These are phyloP conservation scores for Zygnema cylindricum DNA, from an alignment of 139 green algal genomes.

Conservation along the genomic window DNA sequence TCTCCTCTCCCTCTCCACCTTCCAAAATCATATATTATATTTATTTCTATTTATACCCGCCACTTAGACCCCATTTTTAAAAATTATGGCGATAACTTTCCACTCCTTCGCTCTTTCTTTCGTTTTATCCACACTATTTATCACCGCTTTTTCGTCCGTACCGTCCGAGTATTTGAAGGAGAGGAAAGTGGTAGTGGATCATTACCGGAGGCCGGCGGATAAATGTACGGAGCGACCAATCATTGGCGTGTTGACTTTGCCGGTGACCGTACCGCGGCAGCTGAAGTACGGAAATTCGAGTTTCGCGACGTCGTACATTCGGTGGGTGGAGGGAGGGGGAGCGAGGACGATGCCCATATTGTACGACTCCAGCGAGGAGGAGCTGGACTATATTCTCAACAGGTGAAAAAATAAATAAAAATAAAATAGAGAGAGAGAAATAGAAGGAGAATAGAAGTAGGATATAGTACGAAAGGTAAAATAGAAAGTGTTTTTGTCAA, in stretches of 20 bases:
- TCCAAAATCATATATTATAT: too few species aligned
- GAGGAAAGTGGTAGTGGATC: too few species aligned
- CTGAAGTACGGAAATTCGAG: constrained; percentile 32
- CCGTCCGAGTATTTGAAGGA: not conserved
- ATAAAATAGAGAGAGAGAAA: too few species aligned
- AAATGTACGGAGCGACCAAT: constrained; percentile 48
- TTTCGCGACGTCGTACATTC: constrained; percentile 54
- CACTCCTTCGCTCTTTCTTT: too few species aligned
- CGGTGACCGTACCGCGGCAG: constrained; percentile 46
- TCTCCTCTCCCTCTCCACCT: too few species aligned
- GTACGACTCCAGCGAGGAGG: constrained; percentile 52
- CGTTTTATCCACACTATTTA: not conserved
- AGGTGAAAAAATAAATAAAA: constrained; percentile 47
- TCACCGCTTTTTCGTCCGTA: not conserved
- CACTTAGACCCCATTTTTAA: too few species aligned
- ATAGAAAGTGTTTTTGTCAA: too few species aligned
- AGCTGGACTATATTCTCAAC: constrained; percentile 55
- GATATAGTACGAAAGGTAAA: too few species aligned
- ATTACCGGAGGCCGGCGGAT: constrained; percentile 19
- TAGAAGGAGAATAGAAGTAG: too few species aligned
- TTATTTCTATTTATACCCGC: too few species aligned
- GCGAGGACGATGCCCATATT: constrained; percentile 57
- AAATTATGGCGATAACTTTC: too few species aligned
- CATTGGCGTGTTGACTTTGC: constrained; percentile 49
- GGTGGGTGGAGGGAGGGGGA: constrained; percentile 59